Evolutionary conservation across 192 early-diverging fungal species (phyloP).

Genomic region (Polychytrium aggregatum): DNA sequence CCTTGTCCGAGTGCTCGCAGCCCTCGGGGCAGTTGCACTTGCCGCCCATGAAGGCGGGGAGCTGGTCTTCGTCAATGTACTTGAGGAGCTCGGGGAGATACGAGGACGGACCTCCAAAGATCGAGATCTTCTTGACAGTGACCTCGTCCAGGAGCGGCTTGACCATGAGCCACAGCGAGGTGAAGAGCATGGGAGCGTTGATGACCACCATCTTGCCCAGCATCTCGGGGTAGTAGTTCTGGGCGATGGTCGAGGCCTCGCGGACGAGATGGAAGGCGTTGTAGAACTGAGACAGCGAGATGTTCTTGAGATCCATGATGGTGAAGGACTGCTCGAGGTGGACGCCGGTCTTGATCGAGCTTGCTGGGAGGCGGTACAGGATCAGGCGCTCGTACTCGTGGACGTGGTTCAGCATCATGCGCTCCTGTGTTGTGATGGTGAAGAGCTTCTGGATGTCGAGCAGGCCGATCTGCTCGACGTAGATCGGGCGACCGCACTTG

Average conservation of each 20-base stretch:
- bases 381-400: slow-evolving; percentile 55
- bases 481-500: slow-evolving; percentile 73
- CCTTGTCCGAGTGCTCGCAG: slow-evolving; percentile 5
- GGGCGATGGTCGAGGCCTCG: slow-evolving; percentile 63
- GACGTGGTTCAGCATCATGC: slow-evolving; percentile 51
- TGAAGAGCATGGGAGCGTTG: slow-evolving; percentile 77
- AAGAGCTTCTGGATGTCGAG: slow-evolving; percentile 45
- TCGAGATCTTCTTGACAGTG: slow-evolving; percentile 21
- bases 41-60: slow-evolving; percentile 5
- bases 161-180: slow-evolving; percentile 18
- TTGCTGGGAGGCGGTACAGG: slow-evolving; percentile 57
- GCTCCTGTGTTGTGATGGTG: slow-evolving; percentile 40
- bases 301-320: slow-evolving; percentile 75
- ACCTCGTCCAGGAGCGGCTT: slow-evolving; percentile 18
- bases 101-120: slow-evolving; percentile 13
- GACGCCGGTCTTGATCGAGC: slow-evolving; percentile 41
- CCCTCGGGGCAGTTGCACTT: slow-evolving; percentile 10
- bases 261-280: slow-evolving; percentile 43
- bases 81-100: slow-evolving; percentile 5
- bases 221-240: slow-evolving; percentile 85
- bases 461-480: slow-evolving; percentile 72
- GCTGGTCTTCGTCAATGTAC: slow-evolving; percentile 6
- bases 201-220: slow-evolving; percentile 69
- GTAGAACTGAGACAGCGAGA: slow-evolving; percentile 60
- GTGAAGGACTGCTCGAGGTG: slow-evolving; percentile 67